Conservation (phyloP, 148 eudicot genomes). For the Chenopodium quinoa region DNA sequence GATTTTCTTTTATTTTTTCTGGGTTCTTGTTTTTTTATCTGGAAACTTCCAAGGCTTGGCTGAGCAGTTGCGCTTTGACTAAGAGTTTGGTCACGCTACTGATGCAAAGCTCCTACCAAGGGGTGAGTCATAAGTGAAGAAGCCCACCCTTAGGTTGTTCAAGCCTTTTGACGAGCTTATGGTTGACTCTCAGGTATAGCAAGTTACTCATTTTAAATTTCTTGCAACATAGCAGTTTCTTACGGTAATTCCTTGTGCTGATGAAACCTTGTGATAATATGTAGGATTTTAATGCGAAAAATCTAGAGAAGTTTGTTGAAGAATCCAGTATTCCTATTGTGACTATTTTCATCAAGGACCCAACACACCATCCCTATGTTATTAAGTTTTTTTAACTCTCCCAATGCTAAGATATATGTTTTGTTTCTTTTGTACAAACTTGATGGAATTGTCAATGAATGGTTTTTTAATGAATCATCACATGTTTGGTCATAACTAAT, state of each 20-base stretch:
- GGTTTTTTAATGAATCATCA: background rate
- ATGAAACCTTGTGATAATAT: background rate
- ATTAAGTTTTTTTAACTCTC: constrained; percentile 62
- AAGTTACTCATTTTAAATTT: background rate
- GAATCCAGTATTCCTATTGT: constrained; percentile 67
- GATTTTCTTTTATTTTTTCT: too few species aligned
- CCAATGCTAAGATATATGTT: constrained; percentile 56
- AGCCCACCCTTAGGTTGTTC: constrained; percentile 64
- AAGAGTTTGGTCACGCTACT: constrained; percentile 76
- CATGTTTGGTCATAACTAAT: background rate
- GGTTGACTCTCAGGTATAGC: constrained; percentile 65
- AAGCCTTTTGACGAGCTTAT: constrained; percentile 93
- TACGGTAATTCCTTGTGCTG: background rate
- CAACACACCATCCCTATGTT: constrained; percentile 63
- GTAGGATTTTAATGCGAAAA: constrained; percentile 68
- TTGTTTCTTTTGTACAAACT: too few species aligned
- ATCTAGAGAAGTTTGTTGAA: constrained; percentile 66
- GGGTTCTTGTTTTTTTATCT: too few species aligned
- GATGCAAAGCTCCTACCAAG: constrained; percentile 76
- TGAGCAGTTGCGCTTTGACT: constrained; percentile 76
- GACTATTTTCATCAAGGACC: constrained; percentile 74
- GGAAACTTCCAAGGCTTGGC: constrained; percentile 50
- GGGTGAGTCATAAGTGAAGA: constrained; percentile 63
- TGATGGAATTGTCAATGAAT: background rate
- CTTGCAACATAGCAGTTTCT: background rate